These are phyloP conservation scores for Trichoderma simmonsii DNA, from an alignment of 2,329 filamentous ascomycete genomes.

Conservation along the genomic window DNA sequence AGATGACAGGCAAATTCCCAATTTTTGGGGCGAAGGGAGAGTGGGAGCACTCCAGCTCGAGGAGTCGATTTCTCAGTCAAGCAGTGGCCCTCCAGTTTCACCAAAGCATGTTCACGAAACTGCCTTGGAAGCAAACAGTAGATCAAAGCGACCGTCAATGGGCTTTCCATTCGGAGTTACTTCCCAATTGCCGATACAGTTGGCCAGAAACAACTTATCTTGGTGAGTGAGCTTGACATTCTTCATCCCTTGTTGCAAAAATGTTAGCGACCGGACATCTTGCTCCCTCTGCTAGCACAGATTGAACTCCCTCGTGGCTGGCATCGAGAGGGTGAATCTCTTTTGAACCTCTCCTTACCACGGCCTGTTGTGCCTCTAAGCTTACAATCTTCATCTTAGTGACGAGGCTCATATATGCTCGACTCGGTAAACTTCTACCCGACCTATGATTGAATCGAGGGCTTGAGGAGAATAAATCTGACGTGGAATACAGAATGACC, in stretches of 20 bases:
- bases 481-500: not conserved
- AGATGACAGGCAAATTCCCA: conserved; percentile 29
- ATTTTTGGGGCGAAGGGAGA: conserved; percentile 51
- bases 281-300: not conserved
- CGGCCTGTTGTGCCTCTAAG: not conserved
- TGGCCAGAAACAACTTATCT: not conserved
- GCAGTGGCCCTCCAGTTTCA: conserved; percentile 25
- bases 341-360: not conserved
- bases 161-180: conserved; percentile 24
- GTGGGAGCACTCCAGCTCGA: conserved; percentile 45
- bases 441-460: not conserved
- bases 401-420: not conserved
- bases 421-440: not conserved
- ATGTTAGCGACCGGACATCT: not conserved
- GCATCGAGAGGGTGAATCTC: not conserved
- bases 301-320: too few relatives aligned
- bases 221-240: not conserved
- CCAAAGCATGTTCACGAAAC: conserved; percentile 26
- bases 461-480: not conserved
- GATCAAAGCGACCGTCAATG: conserved; percentile 25
- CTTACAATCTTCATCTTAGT: not conserved
- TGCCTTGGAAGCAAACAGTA: conserved; percentile 24
- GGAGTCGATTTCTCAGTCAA: conserved; percentile 34
- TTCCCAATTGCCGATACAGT: not conserved
- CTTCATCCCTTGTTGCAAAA: not conserved